Evolutionary conservation across 192 early-diverging fungal species (phyloP), one percentile per base, ranked within the genome.

Genomic region (Entomortierella beljakovae): DNA sequence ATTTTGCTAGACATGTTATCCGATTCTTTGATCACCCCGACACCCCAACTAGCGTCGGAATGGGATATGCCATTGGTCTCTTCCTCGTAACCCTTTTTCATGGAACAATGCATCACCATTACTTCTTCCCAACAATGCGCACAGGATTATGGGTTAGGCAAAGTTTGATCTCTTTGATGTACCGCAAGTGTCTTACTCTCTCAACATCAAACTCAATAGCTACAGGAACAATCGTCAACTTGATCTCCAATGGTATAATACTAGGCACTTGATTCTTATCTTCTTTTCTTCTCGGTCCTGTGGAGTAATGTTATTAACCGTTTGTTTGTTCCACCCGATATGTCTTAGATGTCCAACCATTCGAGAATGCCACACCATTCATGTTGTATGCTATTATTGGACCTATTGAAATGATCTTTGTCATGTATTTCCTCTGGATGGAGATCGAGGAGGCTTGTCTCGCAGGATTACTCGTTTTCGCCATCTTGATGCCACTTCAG

Each of bases 171-270:
- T 82, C 80, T 1, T 68, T 82, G 32, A 82, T 82, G 80, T 82
- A 75, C 40, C 71, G 71, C 65, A 82, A 82, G 57, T 73, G 71
- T 26, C 42, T 82, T 8, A 68, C 61, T 9, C 80, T 82, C 16
- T 74, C 80, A 5, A 75, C 80, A 52, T 82, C 80, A 15, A 75
- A 55, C 58, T 66, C 72, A 13, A 74, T 82, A 49, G 60, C 80
- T 23, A 82, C 80, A 4, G 80, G 80, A 43, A 70, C 80, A 29
- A 49, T 82, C 25, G 80, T 82, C 42, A 82, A 82, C 51, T 57
- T 82, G 22, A 82, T 82, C 26, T 82, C 80, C 6, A 82, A 82
- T 62, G 80, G 80, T 82, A 70, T 6, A 6, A n/a, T n/a, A n/a
- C n/a, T n/a, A n/a, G n/a, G n/a, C n/a, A n/a, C n/a, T n/a, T n/a